Percentiles rank a stretch among this genome's conserved stretches.
Conservation (phyloP, 2,329 filamentous ascomycete genomes). For the Pezicula rhizophila region DNA sequence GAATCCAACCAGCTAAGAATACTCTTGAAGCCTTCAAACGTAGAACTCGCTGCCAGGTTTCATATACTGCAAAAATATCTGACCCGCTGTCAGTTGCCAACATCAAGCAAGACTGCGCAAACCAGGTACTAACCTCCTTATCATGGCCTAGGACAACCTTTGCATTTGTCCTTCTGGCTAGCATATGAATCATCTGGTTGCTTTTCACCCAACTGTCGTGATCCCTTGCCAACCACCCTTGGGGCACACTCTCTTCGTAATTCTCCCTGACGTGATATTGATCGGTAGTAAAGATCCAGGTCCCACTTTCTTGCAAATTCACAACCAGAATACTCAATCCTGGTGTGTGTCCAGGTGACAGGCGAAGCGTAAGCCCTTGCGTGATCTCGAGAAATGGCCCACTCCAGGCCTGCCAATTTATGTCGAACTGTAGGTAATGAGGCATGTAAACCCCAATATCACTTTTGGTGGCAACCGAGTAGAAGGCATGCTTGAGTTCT, state of each 20-base stretch:
- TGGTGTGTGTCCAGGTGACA: conserved; percentile 2
- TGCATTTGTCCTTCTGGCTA: conserved; percentile 27
- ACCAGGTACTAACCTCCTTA: too few species aligned
- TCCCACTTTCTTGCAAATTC: conserved; percentile 14
- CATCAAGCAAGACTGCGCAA: too few species aligned
- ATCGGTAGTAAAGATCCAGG: conserved; percentile 34
- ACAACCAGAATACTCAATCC: conserved; percentile 1
- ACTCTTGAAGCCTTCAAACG: too few species aligned
- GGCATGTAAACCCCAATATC: conserved; percentile 30
- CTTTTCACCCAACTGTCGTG: conserved; percentile 30
- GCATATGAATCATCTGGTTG: conserved; percentile 25
- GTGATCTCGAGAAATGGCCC: conserved; percentile 28
- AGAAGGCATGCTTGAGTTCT: conserved; percentile 37
- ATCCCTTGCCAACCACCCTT: conserved; percentile 31
- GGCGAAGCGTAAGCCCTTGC: conserved; percentile 23
- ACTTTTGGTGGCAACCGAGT: conserved; percentile 31
- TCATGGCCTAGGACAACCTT: conserved; percentile 30
- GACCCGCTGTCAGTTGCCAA: too few species aligned
- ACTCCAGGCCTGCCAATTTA: conserved; percentile 34
- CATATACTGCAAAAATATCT: too few species aligned
- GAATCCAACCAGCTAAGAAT: too few species aligned
- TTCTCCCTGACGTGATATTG: conserved; percentile 34
- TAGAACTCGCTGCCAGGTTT: too few species aligned
- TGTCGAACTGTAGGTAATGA: conserved; percentile 26
- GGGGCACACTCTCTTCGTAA: conserved; percentile 27